Evolutionary conservation across 129 eudicot genomes (phyloP), one percentile per base, ranked within the genome.

Genomic region (Artemisia tridentata): DNA sequence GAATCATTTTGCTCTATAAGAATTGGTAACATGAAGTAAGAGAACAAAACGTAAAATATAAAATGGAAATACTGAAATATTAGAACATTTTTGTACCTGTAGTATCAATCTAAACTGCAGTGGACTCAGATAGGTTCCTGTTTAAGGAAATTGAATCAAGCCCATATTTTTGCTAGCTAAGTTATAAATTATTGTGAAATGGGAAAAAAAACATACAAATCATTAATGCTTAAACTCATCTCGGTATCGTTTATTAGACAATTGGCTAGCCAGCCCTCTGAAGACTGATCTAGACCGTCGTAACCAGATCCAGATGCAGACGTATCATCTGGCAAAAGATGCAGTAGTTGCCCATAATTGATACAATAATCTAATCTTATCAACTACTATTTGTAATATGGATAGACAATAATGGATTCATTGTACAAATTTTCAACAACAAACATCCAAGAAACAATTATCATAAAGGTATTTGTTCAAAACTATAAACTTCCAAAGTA

Each of bases 261-360:
- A 61, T 89, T 85, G 16, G 88, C 85, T 57, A 89, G 81, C 98
- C 98, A 92, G 3, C 80, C 86, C 29, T 87, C 98, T 50, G 95
- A 78, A 67, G 91, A 82, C 56, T 83, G 84, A 50, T 83, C 91
- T 62, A 85, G 79, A 34, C 73, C 79, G 58, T 75, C 95, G 9
- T 82, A 60, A 74, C 82, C 78, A 51, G 90, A 78, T 73, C 84
- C 80, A 56, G 90, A 80, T 61, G 82, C 77, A 73, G 87, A 73
- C 13, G 78, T 65, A 67, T 76, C 86, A 41, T 83, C 96, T 84
- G 86, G 23, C 45, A 75, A 65, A 46, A 7, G 64, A 41, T 57
- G 17, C 38, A 76, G 48, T 17, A 66, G 15, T 63, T 3, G 2
- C n/a, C n/a, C n/a, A n/a, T n/a, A n/a, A n/a, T n/a, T n/a, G n/a